Evolutionary conservation across 2,329 filamentous ascomycete species (phyloP), one percentile per base, ranked within the genome.

Genomic region (Penicillium occitanis): DNA sequence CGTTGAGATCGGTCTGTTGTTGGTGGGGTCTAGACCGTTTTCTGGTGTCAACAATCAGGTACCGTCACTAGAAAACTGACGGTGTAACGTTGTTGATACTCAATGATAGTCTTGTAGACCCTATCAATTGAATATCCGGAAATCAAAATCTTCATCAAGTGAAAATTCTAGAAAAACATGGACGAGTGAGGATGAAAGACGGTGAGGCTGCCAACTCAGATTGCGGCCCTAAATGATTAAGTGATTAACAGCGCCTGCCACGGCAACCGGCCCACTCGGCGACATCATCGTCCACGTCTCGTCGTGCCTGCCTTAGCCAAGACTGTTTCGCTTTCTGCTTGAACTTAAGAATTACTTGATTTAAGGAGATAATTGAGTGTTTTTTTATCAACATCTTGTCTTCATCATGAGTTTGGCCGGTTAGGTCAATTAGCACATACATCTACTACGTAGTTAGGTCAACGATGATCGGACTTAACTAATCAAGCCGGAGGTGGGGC

Each of bases 251-350:
- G 51, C 53, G 46, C 30, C 30, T 57, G 63, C 63, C 63, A 65
- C 63, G 63, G 63, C 63, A 65, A 65, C 63, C 60, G 57, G 63
- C 57, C 63, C 63, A 60, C 63, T 33, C 53, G 30, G 46, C 33
- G 28, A 63, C 46, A 53, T 40, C 48, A 42, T 55, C n/a, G 50
- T 19, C 50, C 28, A 53, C 22, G 48, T 51, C 28, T 33, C 22
- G 48, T 51, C 14, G 25, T 35, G 6, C 28, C 17, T 22, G 30
- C 11, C 28, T 22, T 30, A 14, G 14, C 51, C 28, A 55, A 35
- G n/a, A 55, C 8, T 35, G 8, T 19, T 11, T 35, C 28, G 35
- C 51, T 33, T n/a, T 53, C 14, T 2, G 7, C 8, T 33, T 10
- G 14, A 53, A n/a, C 14, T 11, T 1, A 30, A 17, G 50, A 5